Base-by-base conservation (phyloP, 1,139 yeast species). In the Geotrichum carabidarum region DNA sequence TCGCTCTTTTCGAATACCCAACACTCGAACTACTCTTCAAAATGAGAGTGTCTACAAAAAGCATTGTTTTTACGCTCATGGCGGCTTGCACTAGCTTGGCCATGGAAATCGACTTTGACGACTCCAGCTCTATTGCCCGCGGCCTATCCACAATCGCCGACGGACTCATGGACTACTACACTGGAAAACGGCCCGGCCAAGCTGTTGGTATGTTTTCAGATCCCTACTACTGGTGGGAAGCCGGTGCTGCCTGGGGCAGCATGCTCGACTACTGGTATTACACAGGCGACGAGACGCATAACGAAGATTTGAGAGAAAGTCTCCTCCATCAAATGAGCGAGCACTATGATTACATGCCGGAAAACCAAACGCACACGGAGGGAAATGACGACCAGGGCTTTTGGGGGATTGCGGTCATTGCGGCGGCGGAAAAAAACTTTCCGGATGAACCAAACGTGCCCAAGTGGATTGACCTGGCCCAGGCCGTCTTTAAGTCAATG, bases 201-300 rank as follows among this genome's bases (percentile, higher is more conserved):
- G 76, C 84, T 9, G 78, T 86, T 30, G 96, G 96, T 34, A 79
- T 81, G 84, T 88, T 89, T 68, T 73, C 77, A 12, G 67, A 75
- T 59, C 95, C 95, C 1, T 86, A 86, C 73, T 87, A 85, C 74
- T 89, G 96, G 96, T 89, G 96, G 96, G 87, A 85, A 73, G 93
- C 94, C 43, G 96, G 95, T 60, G 95, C 89, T 57, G 89, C 87
- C 0, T 84, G 88, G 82, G 93, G 91, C 12, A 78, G 88, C 6
- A 65, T 88, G 71, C 72, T 88, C 52, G 91, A 85, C 67, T 84
- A 82, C 66, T 75, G 83, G 64, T 78, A 74, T 61, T 78, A 79
- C 65, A 82, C 89, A 68, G 73, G 79, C 32, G 84, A 87, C 68
- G 78, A 78, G 63, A 79, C 88, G 0, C 83, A 76, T 64, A 81